Percentiles rank a stretch among this genome's conserved stretches.
Conservation (phyloP, 2,329 filamentous ascomycete species). For the Pseudogymnoascus sp. region DNA sequence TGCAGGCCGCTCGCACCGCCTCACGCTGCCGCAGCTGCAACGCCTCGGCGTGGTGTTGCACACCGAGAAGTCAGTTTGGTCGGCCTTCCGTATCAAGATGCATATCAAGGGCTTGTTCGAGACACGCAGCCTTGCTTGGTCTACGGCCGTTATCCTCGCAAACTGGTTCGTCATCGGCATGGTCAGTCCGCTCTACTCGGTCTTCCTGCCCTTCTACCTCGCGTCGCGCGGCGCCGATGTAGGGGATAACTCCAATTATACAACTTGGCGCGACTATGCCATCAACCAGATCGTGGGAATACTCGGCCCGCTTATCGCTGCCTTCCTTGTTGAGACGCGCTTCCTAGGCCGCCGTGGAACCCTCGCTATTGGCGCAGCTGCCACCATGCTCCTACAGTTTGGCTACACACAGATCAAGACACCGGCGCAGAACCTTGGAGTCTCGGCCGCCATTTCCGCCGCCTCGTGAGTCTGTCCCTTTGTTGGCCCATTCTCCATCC, state of each 20-base stretch:
- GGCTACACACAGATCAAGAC: constrained; percentile 11
- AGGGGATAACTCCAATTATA: constrained; percentile 9
- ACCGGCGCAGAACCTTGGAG: constrained; percentile 5
- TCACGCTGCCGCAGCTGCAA: constrained; percentile 15
- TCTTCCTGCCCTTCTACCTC: constrained; percentile 49
- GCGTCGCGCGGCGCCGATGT: constrained; percentile 33
- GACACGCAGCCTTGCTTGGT: constrained; percentile 41
- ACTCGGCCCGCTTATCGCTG: constrained; percentile 13
- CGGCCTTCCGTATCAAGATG: constrained; percentile 20
- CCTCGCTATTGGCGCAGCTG: constrained; percentile 1
- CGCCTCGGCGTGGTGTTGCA: background rate
- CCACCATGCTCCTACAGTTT: constrained; percentile 9
- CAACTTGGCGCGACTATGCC: constrained; percentile 11
- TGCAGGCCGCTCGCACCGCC: background rate
- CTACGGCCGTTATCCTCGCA: constrained; percentile 42
- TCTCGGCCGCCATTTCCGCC: constrained; percentile 3
- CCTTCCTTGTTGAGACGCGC: constrained; percentile 2
- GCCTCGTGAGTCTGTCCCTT: background rate
- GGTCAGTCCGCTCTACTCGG: constrained; percentile 48
- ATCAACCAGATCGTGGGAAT: constrained; percentile 10
- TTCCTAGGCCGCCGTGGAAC: constrained; percentile 11
- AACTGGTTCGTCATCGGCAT: constrained; percentile 51
- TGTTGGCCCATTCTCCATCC: too few species aligned
- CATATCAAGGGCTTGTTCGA: constrained; percentile 47
- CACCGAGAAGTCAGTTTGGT: constrained; percentile 11